A percentile compares a stretch with the other conserved stretches of the same genome.
phyloP scores from a whole-genome alignment of 2,329 filamentous ascomycete genomes.

The Metarhizium sp. region DNA sequence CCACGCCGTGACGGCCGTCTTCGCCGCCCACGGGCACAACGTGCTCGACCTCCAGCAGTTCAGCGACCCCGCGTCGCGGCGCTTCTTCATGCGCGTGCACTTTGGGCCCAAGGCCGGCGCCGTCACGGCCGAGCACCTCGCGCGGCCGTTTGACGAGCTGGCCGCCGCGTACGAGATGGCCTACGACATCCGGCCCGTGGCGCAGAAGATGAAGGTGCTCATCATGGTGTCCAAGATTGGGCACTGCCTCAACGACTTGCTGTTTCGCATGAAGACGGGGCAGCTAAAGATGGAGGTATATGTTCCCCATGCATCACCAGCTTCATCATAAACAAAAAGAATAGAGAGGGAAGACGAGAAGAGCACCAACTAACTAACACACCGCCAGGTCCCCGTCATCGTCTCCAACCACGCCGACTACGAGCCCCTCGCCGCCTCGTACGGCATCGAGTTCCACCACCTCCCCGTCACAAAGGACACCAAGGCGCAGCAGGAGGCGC shows the following conservation, averaged over 20 bases:
- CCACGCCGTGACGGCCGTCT: slow-evolving; percentile 70
- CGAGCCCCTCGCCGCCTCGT: slow-evolving; percentile 56
- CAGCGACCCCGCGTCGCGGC: slow-evolving; percentile 62
- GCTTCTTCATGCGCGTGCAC: slow-evolving; percentile 85
- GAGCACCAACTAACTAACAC: no score
- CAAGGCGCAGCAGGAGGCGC: slow-evolving; percentile 62
- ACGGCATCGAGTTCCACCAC: slow-evolving; percentile 72
- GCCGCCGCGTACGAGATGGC: slow-evolving; percentile 57
- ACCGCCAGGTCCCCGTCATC: slow-evolving; percentile 50
- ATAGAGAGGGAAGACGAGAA: no score
- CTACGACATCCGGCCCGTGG: slow-evolving; percentile 59
- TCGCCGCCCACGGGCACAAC: slow-evolving; percentile 66
- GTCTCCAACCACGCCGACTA: slow-evolving; percentile 78
- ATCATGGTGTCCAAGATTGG: slow-evolving; percentile 90
- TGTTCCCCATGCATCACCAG: no score
- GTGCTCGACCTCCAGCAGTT: slow-evolving; percentile 82
- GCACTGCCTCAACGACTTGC: slow-evolving; percentile 74
- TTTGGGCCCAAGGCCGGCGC: slow-evolving; percentile 51
- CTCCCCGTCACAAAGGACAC: slow-evolving; percentile 72
- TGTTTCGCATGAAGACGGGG: slow-evolving; percentile 67
- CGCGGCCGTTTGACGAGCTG: slow-evolving; percentile 47
- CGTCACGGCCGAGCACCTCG: slow-evolving; percentile 39
- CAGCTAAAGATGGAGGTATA: slow-evolving; percentile 59
- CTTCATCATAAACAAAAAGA: no score
- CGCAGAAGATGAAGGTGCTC: slow-evolving; percentile 64